Percentiles rank a stretch among this genome's conserved stretches.
Evolutionary conservation across 495 filamentous ascomycete genomes (phyloP).

Genomic region (Aspergillus bertholletiae): DNA sequence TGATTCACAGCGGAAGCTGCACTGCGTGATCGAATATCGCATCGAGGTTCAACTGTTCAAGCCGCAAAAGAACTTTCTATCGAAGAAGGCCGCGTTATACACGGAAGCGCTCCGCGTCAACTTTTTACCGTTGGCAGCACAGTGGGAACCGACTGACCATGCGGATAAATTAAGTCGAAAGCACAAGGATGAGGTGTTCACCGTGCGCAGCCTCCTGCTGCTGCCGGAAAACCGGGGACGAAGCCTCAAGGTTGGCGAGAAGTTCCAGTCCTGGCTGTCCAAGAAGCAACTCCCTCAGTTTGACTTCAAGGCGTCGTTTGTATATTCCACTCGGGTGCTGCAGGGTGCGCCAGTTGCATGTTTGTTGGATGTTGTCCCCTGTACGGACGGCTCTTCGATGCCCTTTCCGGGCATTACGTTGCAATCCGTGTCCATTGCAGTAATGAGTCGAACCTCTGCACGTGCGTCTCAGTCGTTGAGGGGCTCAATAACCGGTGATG

Average conservation of each 20-base stretch:
- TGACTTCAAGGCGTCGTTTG: constrained; percentile 9
- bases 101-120: constrained; percentile 3
- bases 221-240: constrained; percentile 11
- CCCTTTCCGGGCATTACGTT: constrained; percentile 7
- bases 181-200: constrained; percentile 5
- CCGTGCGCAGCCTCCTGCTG: constrained; percentile 5
- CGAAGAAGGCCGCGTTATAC: constrained; percentile 2
- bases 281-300: constrained; percentile 7
- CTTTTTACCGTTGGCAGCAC: constrained; percentile 2
- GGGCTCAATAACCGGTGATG: constrained; percentile 8
- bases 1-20: constrained; percentile 2
- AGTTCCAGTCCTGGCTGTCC: constrained; percentile 9
- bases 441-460: constrained; percentile 6
- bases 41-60: constrained; percentile 6
- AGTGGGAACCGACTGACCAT: neutral
- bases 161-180: neutral
- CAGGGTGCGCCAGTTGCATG: constrained; percentile 5
- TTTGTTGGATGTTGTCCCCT: neutral
- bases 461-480: constrained; percentile 10
- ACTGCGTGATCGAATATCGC: constrained; percentile 11
- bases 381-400: constrained; percentile 3
- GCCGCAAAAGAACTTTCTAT: constrained; percentile 1
- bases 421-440: constrained; percentile 6
- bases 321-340: constrained; percentile 5
- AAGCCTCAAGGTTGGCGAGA: constrained; percentile 5